phyloP scores from a whole-genome alignment of 1,139 yeast species.

The Yamadazyma oceani region DNA sequence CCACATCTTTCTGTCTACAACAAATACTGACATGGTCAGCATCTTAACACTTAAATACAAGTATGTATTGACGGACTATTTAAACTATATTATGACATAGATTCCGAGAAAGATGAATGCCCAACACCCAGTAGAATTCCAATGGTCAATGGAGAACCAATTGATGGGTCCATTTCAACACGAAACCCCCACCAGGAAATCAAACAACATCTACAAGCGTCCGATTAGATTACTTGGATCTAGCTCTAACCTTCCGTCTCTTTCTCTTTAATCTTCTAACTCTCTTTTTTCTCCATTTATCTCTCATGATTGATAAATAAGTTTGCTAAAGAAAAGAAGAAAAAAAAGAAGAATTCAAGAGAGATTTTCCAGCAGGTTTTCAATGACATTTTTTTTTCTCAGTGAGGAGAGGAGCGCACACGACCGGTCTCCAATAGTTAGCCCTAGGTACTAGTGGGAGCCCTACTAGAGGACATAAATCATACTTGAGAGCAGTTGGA shows the following conservation, averaged over 20 bases:
- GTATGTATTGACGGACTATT: slow-evolving; percentile 8
- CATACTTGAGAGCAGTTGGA: too few relatives aligned
- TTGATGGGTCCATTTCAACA: neutral
- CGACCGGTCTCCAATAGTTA: neutral
- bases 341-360: slow-evolving; percentile 13
- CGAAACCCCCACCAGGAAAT: neutral
- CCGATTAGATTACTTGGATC: slow-evolving; percentile 85
- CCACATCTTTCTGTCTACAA: too few relatives aligned
- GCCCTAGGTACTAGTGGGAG: too few relatives aligned
- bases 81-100: slow-evolving; percentile 2
- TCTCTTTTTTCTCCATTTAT: slow-evolving; percentile 99
- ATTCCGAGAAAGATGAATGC: neutral
- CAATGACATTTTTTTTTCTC: slow-evolving; percentile 5
- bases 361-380: slow-evolving; percentile 3
- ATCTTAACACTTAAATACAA: slow-evolving; percentile 8
- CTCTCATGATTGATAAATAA: slow-evolving; percentile 60
- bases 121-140: neutral
- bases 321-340: slow-evolving; percentile 9
- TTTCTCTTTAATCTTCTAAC: slow-evolving; percentile 99
- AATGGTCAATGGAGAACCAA: too few relatives aligned
- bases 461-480: too few relatives aligned
- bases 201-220: neutral
- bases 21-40: too few relatives aligned
- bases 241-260: slow-evolving; percentile 99
- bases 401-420: slow-evolving; percentile 2